Percentiles rank a stretch among this genome's conserved stretches.
phyloP scores from a whole-genome alignment of 1,284 basidiomycete species.

The Boletus sp. region DNA sequence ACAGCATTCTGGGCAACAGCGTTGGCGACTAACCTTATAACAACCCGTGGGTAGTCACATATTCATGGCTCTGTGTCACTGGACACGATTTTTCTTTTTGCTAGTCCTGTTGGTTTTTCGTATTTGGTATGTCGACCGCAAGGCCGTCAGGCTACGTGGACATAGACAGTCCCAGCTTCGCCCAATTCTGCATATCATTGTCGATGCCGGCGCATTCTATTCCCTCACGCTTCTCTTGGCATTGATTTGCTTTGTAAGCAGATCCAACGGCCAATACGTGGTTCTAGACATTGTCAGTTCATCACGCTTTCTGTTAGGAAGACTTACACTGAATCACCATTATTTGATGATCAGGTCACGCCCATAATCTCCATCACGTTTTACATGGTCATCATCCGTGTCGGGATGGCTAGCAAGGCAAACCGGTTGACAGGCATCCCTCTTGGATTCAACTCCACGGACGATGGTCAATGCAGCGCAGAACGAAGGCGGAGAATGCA shows the following conservation, averaged over 20 bases:
- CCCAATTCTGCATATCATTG: conserved; percentile 23
- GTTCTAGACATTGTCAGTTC: conserved; percentile 25
- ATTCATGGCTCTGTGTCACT: not conserved
- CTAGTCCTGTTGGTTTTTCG: conserved; percentile 26
- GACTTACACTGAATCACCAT: not conserved
- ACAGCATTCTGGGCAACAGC: conserved; percentile 19
- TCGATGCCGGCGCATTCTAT: conserved; percentile 31
- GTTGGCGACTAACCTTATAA: conserved; percentile 24
- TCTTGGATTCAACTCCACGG: not conserved
- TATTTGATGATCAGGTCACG: conserved; percentile 5
- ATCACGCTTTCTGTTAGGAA: not conserved
- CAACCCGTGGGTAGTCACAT: conserved; percentile 21
- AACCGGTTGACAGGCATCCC: not conserved
- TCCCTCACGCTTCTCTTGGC: conserved; percentile 21
- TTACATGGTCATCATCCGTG: conserved; percentile 10
- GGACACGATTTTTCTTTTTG: not conserved
- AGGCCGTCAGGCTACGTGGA: conserved; percentile 1
- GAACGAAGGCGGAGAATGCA: conserved; percentile 1
- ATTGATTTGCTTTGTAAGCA: conserved; percentile 14
- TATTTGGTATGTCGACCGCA: conserved; percentile 29
- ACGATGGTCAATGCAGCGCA: not conserved
- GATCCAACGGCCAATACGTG: conserved; percentile 17
- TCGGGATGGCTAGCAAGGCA: not conserved
- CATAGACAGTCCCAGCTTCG: conserved; percentile 14
- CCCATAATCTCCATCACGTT: conserved; percentile 13